These are phyloP conservation scores for Alternaria dauci DNA, from an alignment of 2,329 filamentous ascomycete genomes.

Conservation along the genomic window DNA sequence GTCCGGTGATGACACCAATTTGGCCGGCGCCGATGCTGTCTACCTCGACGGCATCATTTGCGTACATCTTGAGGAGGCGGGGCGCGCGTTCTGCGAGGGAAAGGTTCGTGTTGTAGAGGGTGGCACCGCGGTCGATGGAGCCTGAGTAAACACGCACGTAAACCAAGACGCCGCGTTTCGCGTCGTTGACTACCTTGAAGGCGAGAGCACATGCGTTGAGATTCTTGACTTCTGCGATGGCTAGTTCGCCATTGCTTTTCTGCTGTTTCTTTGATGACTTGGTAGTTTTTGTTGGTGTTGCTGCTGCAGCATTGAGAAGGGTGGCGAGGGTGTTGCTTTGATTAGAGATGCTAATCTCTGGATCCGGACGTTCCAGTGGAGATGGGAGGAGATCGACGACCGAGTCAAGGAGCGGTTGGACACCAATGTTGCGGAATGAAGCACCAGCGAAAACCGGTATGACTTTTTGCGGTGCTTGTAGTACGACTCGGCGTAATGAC, in stretches of 20 bases:
- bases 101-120: conserved; percentile 88
- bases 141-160: conserved; percentile 94
- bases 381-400: conserved; percentile 87
- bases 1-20: conserved; percentile 89
- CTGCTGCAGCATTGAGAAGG: conserved; percentile 51
- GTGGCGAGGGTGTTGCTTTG: conserved; percentile 63
- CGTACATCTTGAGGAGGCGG: conserved; percentile 87
- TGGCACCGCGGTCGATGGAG: conserved; percentile 73
- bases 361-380: conserved; percentile 79
- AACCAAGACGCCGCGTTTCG: conserved; percentile 84
- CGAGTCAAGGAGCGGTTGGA: conserved; percentile 89
- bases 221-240: conserved; percentile 60
- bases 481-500: conserved; percentile 76
- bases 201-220: conserved; percentile 74
- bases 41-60: conserved; percentile 85
- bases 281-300: conserved; percentile 22
- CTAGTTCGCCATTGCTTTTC: conserved; percentile 10
- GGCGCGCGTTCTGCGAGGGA: conserved; percentile 80
- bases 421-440: conserved; percentile 92
- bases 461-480: conserved; percentile 72
- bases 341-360: conserved; percentile 74
- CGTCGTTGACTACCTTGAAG: conserved; percentile 94
- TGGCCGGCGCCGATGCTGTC: conserved; percentile 82
- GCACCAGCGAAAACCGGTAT: conserved; percentile 91
- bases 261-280: conserved; percentile 27